Evolutionary conservation across 768 basidiomycete genomes (phyloP), one percentile per base, ranked within the genome.

Genomic region (Lactarius hengduanensis): DNA sequence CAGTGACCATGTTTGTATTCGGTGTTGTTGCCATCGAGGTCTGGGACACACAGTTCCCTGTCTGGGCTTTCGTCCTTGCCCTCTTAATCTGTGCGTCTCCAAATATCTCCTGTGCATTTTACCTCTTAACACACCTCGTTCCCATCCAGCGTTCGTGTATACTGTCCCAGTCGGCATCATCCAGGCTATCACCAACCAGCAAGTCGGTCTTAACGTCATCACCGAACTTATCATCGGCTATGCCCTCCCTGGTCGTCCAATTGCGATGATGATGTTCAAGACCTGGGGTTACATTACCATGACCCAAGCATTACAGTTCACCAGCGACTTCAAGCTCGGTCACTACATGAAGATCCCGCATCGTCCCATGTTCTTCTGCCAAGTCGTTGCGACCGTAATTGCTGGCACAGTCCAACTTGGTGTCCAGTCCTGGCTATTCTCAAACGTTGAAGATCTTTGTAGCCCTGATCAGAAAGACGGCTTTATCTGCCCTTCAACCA

Each of bases 251-350:
- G 91, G 92, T 2, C 83, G 83, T 18, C 90, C 91, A 6, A 74
- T 92, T 63, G 91, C 92, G 0, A 90, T 86, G 82, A 91, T 93
- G 91, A 79, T 92, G 79, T 92, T 92, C 82, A 92, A 91, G 83
- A 89, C 88, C 0, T 91, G 82, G 81, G 90, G 91, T 38, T 91
- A 90, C 71, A 86, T 88, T 64, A 86, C 84, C 59, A 85, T 86
- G 82, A 80, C 80, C 2, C 86, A 88, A 76, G 89, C 90, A 1
- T 74, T 92, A 50, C 78, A 77, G 53, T 93, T 92, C 78, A 83
- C 87, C 1, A 80, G 83, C 10, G 89, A 92, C 77, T 86, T 92
- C 74, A 93, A 94, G 76, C 86, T 91, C 57, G 90, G 87, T 11
- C 90, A 76, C 61, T 80, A 80, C 70, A 88, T 86, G 86, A 90